Evolutionary conservation across 2,329 filamentous ascomycete genomes (phyloP).

Genomic region (Aspergillus tubingensis): DNA sequence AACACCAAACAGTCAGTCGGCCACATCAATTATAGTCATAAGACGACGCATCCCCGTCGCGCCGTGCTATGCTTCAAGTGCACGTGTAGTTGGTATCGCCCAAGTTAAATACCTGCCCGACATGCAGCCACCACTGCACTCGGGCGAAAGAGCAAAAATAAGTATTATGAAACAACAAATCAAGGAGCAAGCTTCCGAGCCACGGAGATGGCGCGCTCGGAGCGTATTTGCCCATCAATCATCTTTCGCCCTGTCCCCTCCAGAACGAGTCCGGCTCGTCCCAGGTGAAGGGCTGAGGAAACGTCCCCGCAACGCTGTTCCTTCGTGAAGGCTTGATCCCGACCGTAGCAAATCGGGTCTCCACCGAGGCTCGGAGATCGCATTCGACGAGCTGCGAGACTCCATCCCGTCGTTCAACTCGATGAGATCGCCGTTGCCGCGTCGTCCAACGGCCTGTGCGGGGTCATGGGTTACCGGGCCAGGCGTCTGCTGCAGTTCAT

Average conservation of each 20-base stretch:
- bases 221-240: slow-evolving; percentile 25
- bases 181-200: slow-evolving; percentile 9
- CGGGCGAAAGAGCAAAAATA: slow-evolving; percentile 3
- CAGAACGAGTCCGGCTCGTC: slow-evolving; percentile 40
- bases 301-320: slow-evolving; percentile 29
- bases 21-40: slow-evolving; percentile 12
- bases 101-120: not conserved
- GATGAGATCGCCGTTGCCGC: slow-evolving; percentile 45
- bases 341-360: slow-evolving; percentile 22
- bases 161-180: not conserved
- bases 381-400: slow-evolving; percentile 25
- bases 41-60: slow-evolving; percentile 13
- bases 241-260: slow-evolving; percentile 31
- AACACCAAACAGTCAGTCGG: slow-evolving; percentile 5
- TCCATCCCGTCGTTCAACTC: slow-evolving; percentile 45
- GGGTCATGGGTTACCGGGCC: slow-evolving; percentile 22
- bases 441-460: slow-evolving; percentile 28
- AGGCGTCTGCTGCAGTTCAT: slow-evolving; percentile 42
- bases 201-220: not conserved
- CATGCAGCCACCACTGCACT: not conserved
- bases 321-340: slow-evolving; percentile 18
- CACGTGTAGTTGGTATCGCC: slow-evolving; percentile 15
- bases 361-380: slow-evolving; percentile 16
- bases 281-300: slow-evolving; percentile 28
- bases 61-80: slow-evolving; percentile 24